phyloP scores from a whole-genome alignment of 805 yeast species.

The Kuraishia cidri region DNA sequence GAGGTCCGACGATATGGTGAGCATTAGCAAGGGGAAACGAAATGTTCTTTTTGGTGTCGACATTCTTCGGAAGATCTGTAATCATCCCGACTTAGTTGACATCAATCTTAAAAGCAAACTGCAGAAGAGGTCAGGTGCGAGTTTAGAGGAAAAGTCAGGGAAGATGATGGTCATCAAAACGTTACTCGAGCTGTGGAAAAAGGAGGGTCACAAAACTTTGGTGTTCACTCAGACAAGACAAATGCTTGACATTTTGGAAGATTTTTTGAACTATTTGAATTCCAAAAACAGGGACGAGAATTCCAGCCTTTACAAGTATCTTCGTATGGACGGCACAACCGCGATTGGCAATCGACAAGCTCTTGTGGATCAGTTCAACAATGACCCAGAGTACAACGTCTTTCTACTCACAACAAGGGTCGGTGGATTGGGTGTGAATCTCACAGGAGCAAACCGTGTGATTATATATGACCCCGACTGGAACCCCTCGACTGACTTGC shows the following conservation, averaged over 20 bases:
- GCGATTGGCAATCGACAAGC: slow-evolving; percentile 68
- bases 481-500: slow-evolving; percentile 97
- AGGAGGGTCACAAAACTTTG: slow-evolving; percentile 69
- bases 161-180: slow-evolving; percentile 85
- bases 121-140: slow-evolving; percentile 7
- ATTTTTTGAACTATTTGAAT: slow-evolving; percentile 39
- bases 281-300: slow-evolving; percentile 9
- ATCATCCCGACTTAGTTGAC: slow-evolving; percentile 83
- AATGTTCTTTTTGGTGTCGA: slow-evolving; percentile 89
- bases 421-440: slow-evolving; percentile 90
- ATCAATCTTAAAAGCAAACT: slow-evolving; percentile 25
- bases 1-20: slow-evolving; percentile 63
- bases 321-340: slow-evolving; percentile 94
- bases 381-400: slow-evolving; percentile 43
- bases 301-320: slow-evolving; percentile 28
- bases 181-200: slow-evolving; percentile 65
- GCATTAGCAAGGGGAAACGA: slow-evolving; percentile 66
- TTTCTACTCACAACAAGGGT: slow-evolving; percentile 89
- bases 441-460: slow-evolving; percentile 93
- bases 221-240: slow-evolving; percentile 91
- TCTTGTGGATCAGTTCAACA: slow-evolving; percentile 76
- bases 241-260: slow-evolving; percentile 83
- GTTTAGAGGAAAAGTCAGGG: slow-evolving; percentile 60
- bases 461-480: slow-evolving; percentile 96
- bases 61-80: slow-evolving; percentile 83